These are phyloP conservation scores for Rubus idaeus DNA, from an alignment of 306 rosid genomes.

Conservation along the genomic window DNA sequence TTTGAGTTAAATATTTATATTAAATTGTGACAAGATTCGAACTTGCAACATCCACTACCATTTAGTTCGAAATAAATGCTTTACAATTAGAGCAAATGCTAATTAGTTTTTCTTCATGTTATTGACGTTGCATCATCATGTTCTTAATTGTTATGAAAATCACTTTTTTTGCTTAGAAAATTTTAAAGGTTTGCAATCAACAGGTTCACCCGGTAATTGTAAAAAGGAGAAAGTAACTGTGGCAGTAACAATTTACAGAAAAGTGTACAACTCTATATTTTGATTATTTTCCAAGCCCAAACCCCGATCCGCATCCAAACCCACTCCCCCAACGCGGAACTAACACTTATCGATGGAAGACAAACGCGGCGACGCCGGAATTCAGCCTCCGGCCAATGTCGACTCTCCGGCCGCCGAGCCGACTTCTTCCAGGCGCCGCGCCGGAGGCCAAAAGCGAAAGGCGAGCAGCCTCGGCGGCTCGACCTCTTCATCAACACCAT, in stretches of 20 bases:
- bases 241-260: not conserved
- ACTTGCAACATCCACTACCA: too few relatives aligned
- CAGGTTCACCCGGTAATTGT: too few relatives aligned
- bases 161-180: too few relatives aligned
- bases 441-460: slow-evolving; percentile 72
- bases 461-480: slow-evolving; percentile 40
- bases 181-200: too few relatives aligned
- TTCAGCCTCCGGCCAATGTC: slow-evolving; percentile 35
- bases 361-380: slow-evolving; percentile 60
- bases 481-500: slow-evolving; percentile 56
- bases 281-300: not conserved
- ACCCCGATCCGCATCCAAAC: not conserved
- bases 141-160: too few relatives aligned
- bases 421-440: slow-evolving; percentile 64
- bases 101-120: too few relatives aligned
- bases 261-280: not conserved
- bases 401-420: slow-evolving; percentile 66
- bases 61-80: too few relatives aligned
- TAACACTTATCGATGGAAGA: slow-evolving; percentile 56
- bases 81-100: too few relatives aligned
- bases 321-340: not conserved
- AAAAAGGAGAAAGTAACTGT: not conserved
- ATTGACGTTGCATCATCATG: too few relatives aligned
- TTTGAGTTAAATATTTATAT: too few relatives aligned
- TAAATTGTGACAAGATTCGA: too few relatives aligned